phyloP scores from a whole-genome alignment of 1,284 basidiomycete species.

The Cryptococcus sp. region DNA sequence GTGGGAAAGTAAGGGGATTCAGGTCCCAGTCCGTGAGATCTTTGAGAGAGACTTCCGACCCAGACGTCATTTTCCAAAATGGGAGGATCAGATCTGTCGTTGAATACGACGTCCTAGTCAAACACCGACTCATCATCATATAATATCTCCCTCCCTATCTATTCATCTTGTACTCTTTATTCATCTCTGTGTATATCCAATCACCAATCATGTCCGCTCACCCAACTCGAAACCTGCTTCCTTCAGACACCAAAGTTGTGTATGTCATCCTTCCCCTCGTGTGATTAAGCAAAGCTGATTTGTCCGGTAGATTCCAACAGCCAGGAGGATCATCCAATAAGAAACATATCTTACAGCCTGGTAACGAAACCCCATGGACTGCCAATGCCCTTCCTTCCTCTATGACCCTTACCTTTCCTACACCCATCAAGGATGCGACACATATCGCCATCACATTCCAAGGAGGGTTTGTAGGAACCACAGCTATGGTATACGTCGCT shows the following conservation, averaged over 20 bases:
- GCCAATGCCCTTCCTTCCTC: slow-evolving; percentile 32
- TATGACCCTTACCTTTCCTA: slow-evolving; percentile 35
- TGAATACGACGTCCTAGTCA: too few species aligned
- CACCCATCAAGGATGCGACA: slow-evolving; percentile 23
- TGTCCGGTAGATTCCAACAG: not conserved
- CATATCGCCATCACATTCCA: slow-evolving; percentile 45
- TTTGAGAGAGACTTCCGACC: too few species aligned
- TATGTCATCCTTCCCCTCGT: slow-evolving; percentile 6
- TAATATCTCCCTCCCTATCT: too few species aligned
- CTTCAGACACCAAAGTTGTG: slow-evolving; percentile 16
- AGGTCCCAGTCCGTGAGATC: too few species aligned
- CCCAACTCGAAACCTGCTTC: slow-evolving; percentile 7
- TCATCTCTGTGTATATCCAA: not conserved
- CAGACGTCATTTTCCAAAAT: too few species aligned
- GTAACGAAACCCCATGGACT: slow-evolving; percentile 30
- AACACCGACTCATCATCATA: too few species aligned
- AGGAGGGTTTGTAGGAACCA: slow-evolving; percentile 45
- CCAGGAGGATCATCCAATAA: slow-evolving; percentile 13
- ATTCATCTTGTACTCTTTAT: too few species aligned
- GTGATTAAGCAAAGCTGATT: not conserved
- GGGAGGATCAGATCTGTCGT: too few species aligned
- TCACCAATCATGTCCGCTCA: not conserved
- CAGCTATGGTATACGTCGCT: slow-evolving; percentile 28
- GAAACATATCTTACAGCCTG: slow-evolving; percentile 19
- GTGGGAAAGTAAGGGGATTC: not conserved